Base-by-base conservation (phyloP, 805 yeast species). In the Metschnikowia rubicola region DNA sequence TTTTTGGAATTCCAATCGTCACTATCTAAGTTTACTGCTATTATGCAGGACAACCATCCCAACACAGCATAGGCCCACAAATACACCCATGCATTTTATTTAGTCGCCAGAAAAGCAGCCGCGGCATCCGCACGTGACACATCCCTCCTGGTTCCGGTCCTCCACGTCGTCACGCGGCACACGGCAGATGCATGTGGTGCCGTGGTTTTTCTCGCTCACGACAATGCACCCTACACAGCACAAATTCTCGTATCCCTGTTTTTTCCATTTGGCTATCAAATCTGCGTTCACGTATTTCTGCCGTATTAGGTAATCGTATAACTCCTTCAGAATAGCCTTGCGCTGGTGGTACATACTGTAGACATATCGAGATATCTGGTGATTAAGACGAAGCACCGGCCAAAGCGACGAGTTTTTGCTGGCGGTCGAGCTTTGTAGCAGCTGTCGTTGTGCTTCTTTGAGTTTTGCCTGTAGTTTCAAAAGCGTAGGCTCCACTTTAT, bases 171-270 rank as follows among this genome's bases (percentile, higher is more conserved):
- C 76, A 54, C 80, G 74, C 1, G 96, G 96, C 2, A 90, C 96
- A 46, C 97, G 68, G 61, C 97, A 90, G 17, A 90, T 80, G 65
- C 97, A 90, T 0, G 89, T 79, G 6, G 80, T 76, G 36, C 56
- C 58, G 56, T 83, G 86, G 55, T 79, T 79, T 38, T 75, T 81
- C 51, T 85, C 89, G 34, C 64, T 64, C 28, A 74, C 74, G 57
- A 79, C 80, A 31, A 90, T 88, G 62, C 97, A 90, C 52, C 78
- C 75, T 49, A 90, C 64, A 62, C 97, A 90, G 60, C 97, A 90
- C 39, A 90, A 67, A 46, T 84, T 78, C 60, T 90, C 97, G 63
- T 90, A 90, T 9, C 97, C 97, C 59, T 79, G 83, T 59, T 83
- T 84, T 64, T 80, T 81, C 91, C 91, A 85, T 52, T 71, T 90